phyloP scores from a whole-genome alignment of 768 basidiomycete species.

The Hericium coralloides region DNA sequence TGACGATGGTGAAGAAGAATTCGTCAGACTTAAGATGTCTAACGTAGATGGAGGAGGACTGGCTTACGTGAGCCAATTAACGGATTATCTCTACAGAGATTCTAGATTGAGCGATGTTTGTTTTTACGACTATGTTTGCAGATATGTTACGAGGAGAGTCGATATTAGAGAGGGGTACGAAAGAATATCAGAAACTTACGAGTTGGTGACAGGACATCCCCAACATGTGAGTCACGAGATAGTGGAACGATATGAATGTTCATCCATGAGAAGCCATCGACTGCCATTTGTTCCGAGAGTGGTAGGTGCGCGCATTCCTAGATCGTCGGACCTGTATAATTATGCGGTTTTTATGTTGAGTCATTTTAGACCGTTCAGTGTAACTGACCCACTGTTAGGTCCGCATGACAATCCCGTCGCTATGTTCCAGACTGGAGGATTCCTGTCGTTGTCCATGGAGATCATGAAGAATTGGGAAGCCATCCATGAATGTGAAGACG shows the following conservation, averaged over 20 bases:
- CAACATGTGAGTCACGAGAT: constrained; percentile 8
- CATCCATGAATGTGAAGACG: constrained; percentile 26
- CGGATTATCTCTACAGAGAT: constrained; percentile 20
- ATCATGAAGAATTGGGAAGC: constrained; percentile 26
- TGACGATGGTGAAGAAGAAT: neutral
- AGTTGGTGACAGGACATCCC: constrained; percentile 1
- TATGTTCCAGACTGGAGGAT: no score
- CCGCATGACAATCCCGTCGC: no score
- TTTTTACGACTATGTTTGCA: constrained; percentile 23
- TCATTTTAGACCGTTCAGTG: constrained; percentile 16
- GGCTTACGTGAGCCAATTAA: constrained; percentile 15
- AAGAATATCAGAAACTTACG: neutral
- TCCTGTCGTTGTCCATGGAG: neutral
- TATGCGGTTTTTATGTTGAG: constrained; percentile 15
- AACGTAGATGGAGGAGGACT: constrained; percentile 9
- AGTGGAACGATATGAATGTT: constrained; percentile 3
- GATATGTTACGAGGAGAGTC: constrained; percentile 3
- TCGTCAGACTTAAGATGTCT: neutral
- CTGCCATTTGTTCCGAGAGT: constrained; percentile 7
- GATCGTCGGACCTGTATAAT: neutral
- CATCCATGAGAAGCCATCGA: neutral
- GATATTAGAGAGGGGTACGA: neutral
- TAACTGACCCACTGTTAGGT: no score
- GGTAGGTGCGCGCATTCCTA: constrained; percentile 12
- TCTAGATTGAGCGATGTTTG: constrained; percentile 8